Percentiles rank a stretch among this genome's conserved stretches.
Conservation (phyloP, 257 asterid genomes). For the Verbascum thapsus region DNA sequence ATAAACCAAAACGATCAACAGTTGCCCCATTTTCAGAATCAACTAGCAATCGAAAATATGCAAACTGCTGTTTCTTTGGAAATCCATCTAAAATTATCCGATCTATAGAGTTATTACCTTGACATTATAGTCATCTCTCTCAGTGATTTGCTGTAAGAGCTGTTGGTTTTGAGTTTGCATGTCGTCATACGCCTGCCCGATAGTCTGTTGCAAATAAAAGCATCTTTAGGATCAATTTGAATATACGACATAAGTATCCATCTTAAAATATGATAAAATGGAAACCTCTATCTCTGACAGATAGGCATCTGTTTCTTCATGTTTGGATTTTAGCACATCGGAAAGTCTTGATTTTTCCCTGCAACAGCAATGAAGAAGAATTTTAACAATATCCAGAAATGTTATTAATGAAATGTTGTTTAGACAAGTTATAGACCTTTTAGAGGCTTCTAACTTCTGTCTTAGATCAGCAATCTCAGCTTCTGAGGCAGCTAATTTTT, state of each 20-base stretch:
- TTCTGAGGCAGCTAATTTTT: constrained; percentile 88
- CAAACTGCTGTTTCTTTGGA: constrained; percentile 4
- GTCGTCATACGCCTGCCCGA: constrained; percentile 96
- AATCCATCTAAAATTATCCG: constrained; percentile 13
- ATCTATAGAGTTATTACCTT: constrained; percentile 49
- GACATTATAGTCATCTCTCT: constrained; percentile 91
- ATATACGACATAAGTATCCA: constrained; percentile 18
- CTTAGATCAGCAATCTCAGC: constrained; percentile 93
- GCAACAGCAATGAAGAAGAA: constrained; percentile 38
- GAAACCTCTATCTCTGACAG: constrained; percentile 93
- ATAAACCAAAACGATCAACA: background rate
- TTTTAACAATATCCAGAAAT: constrained; percentile 13
- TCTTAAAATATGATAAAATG: constrained; percentile 18
- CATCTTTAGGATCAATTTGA: constrained; percentile 25
- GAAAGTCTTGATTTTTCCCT: constrained; percentile 75
- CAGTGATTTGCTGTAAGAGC: constrained; percentile 91
- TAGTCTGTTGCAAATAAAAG: constrained; percentile 65
- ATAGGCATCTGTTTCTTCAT: constrained; percentile 93
- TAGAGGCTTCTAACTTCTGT: constrained; percentile 70
- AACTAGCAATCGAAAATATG: constrained; percentile 4
- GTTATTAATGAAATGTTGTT: constrained; percentile 9
- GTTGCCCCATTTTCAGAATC: constrained; percentile 3
- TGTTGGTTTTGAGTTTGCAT: constrained; percentile 98
- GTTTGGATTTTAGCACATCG: constrained; percentile 71
- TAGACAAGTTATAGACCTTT: constrained; percentile 51